A percentile compares a stretch with the other conserved stretches of the same genome.
Conservation (phyloP, 2,329 filamentous ascomycete genomes). For the Colletotrichum ledebouriae region DNA sequence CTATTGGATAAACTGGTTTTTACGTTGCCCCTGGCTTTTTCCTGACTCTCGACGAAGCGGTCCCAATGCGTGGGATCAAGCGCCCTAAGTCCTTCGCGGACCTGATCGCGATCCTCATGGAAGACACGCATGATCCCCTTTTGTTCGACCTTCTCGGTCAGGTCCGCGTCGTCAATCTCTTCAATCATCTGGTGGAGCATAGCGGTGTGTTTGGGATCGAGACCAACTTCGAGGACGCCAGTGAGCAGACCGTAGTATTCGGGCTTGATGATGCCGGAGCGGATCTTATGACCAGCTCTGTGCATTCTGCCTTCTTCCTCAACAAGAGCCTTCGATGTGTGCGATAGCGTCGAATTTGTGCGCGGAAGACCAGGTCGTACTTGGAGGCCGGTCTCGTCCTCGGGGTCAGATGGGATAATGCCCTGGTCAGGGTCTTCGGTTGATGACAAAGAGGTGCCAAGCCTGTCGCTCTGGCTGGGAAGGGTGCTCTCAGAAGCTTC, state of each 20-base stretch:
- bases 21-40: slow-evolving; percentile 69
- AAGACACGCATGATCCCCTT: slow-evolving; percentile 74
- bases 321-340: slow-evolving; percentile 64
- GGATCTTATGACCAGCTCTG: slow-evolving; percentile 69
- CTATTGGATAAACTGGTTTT: slow-evolving; percentile 51
- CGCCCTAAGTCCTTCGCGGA: slow-evolving; percentile 65
- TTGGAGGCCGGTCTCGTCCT: slow-evolving; percentile 63
- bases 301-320: slow-evolving; percentile 70
- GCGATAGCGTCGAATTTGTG: slow-evolving; percentile 65
- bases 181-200: slow-evolving; percentile 74
- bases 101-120: slow-evolving; percentile 66
- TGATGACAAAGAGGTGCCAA: slow-evolving; percentile 49
- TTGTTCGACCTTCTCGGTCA: slow-evolving; percentile 65
- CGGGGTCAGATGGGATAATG: slow-evolving; percentile 59
- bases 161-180: slow-evolving; percentile 71
- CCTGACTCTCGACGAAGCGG: slow-evolving; percentile 71
- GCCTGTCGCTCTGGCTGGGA: slow-evolving; percentile 47
- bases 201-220: slow-evolving; percentile 64
- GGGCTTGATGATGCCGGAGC: slow-evolving; percentile 64
- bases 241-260: slow-evolving; percentile 65
- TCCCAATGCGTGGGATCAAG: slow-evolving; percentile 77
- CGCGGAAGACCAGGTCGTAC: slow-evolving; percentile 60
- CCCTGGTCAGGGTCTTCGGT: slow-evolving; percentile 54
- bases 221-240: slow-evolving; percentile 62
- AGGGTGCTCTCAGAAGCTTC: slow-evolving; percentile 48